Evolutionary conservation across 2,329 filamentous ascomycete genomes (phyloP).

Genomic region (Verruconis gallopava): DNA sequence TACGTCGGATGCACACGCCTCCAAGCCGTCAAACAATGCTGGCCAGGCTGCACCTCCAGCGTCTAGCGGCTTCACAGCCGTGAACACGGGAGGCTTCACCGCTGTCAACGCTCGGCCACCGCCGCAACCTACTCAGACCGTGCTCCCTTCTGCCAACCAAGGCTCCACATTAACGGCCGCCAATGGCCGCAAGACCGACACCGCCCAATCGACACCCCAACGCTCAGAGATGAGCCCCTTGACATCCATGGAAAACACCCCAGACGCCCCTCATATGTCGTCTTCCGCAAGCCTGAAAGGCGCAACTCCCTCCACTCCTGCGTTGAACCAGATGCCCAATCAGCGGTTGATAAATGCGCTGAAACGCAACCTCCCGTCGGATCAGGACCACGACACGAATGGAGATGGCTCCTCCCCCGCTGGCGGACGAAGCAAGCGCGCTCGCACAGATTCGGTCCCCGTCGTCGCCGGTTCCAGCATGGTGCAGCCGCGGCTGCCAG

Average conservation of each 20-base stretch:
- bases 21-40: slow-evolving; percentile 30
- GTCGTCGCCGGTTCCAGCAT: slow-evolving; percentile 95
- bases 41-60: slow-evolving; percentile 47
- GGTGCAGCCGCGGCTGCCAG: slow-evolving; percentile 78
- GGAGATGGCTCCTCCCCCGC: slow-evolving; percentile 30
- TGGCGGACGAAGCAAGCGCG: background rate
- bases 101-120: slow-evolving; percentile 45
- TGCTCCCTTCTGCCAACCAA: slow-evolving; percentile 12
- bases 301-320: background rate
- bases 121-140: slow-evolving; percentile 4
- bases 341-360: slow-evolving; percentile 40
- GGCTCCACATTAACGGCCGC: slow-evolving; percentile 42
- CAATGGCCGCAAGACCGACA: slow-evolving; percentile 40
- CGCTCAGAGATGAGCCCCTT: slow-evolving; percentile 47
- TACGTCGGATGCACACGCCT: slow-evolving; percentile 14
- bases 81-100: slow-evolving; percentile 52
- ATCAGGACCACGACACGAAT: slow-evolving; percentile 41
- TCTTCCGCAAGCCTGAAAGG: background rate
- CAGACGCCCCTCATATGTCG: slow-evolving; percentile 33
- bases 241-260: slow-evolving; percentile 45
- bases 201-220: slow-evolving; percentile 45
- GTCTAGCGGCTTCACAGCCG: slow-evolving; percentile 55
- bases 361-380: slow-evolving; percentile 57
- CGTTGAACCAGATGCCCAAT: slow-evolving; percentile 15
- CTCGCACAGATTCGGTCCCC: slow-evolving; percentile 44